These are phyloP conservation scores for Carnegiea gigantea DNA, from an alignment of 179 eudicot genomes.

Conservation along the genomic window DNA sequence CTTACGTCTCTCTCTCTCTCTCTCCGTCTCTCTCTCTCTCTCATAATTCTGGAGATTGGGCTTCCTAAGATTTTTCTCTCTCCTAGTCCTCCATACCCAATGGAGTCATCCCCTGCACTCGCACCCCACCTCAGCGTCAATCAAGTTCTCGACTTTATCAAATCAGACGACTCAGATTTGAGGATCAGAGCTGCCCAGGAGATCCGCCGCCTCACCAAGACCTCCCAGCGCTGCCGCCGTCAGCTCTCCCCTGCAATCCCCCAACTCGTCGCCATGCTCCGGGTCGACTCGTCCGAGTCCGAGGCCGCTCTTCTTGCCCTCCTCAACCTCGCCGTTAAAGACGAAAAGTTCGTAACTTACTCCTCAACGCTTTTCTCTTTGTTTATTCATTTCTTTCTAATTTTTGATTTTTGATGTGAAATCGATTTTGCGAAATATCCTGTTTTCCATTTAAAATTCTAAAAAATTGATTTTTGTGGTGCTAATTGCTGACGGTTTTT, in stretches of 20 bases:
- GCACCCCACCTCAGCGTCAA: slow-evolving; percentile 35
- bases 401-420: not conserved
- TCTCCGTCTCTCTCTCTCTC: slow-evolving; percentile 12
- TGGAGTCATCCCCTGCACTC: slow-evolving; percentile 17
- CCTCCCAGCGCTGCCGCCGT: slow-evolving; percentile 79
- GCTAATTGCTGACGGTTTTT: not conserved
- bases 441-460: not conserved
- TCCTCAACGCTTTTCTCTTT: slow-evolving; percentile 12
- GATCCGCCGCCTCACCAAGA: slow-evolving; percentile 92
- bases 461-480: not conserved
- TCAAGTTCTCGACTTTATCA: slow-evolving; percentile 52
- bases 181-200: slow-evolving; percentile 72
- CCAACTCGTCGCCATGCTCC: slow-evolving; percentile 84
- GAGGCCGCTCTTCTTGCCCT: slow-evolving; percentile 89
- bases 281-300: slow-evolving; percentile 51
- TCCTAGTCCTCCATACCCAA: not conserved
- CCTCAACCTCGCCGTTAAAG: slow-evolving; percentile 95
- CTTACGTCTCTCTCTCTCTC: slow-evolving; percentile 4
- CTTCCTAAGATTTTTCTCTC: not conserved
- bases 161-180: slow-evolving; percentile 45
- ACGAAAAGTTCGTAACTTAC: slow-evolving; percentile 58
- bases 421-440: slow-evolving; percentile 7
- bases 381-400: not conserved
- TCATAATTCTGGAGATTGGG: not conserved
- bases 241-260: slow-evolving; percentile 63